These are phyloP conservation scores for Yamadazyma olivae DNA, from an alignment of 805 yeast species.

Conservation along the genomic window DNA sequence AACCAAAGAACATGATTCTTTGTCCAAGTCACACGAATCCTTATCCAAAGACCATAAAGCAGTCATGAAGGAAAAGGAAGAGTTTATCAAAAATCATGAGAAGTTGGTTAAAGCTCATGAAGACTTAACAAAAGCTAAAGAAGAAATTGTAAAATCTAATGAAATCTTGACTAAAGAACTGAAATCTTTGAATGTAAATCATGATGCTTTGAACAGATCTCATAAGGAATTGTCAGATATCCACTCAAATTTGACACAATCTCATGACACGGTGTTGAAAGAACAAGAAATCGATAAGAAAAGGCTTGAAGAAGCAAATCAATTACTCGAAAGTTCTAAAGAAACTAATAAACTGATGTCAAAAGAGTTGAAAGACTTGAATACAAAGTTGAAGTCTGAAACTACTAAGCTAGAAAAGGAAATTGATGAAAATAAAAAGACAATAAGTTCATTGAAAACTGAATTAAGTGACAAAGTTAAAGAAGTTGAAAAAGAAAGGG, in stretches of 20 bases:
- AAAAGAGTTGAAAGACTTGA: constrained; percentile 5
- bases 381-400: constrained; percentile 2
- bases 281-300: neutral
- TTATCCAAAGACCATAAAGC: constrained; percentile 1
- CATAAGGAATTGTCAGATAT: neutral
- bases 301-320: constrained; percentile 1
- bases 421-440: constrained; percentile 21
- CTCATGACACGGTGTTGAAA: neutral
- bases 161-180: constrained; percentile 1
- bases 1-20: neutral
- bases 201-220: neutral
- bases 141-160: constrained; percentile 3
- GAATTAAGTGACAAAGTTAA: constrained; percentile 34
- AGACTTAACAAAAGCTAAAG: constrained; percentile 1
- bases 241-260: neutral
- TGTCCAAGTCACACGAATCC: neutral
- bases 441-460: constrained; percentile 24
- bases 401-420: constrained; percentile 5
- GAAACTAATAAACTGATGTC: neutral
- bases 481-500: constrained; percentile 52
- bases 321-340: no score
- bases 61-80: neutral
- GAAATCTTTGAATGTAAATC: neutral
- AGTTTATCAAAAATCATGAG: neutral
- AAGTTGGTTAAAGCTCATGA: neutral